phyloP scores from a whole-genome alignment of 2,329 filamentous ascomycete genomes.

The Onygenales sp. region DNA sequence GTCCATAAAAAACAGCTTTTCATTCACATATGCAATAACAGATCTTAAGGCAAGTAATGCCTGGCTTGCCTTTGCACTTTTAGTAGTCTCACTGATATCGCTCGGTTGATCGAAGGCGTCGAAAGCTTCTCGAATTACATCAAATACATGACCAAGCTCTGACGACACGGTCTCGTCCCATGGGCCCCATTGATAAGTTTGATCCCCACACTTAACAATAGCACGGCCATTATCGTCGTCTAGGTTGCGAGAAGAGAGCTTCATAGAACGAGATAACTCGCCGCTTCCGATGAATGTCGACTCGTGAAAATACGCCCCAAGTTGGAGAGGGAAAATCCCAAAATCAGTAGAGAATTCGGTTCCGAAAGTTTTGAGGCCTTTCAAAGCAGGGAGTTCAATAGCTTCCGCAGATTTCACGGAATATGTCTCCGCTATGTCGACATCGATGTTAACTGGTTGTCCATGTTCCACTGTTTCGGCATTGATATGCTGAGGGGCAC shows the following conservation, averaged over 20 bases:
- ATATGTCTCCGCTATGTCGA: conserved; percentile 6
- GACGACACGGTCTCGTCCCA: conserved; percentile 49
- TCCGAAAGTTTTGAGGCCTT: conserved; percentile 41
- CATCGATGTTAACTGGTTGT: conserved; percentile 25
- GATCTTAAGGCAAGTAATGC: conserved; percentile 26
- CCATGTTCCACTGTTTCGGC: conserved; percentile 36
- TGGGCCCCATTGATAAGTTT: conserved; percentile 37
- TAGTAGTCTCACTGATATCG: conserved; percentile 1
- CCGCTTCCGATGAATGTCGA: conserved; percentile 51
- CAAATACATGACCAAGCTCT: conserved; percentile 31
- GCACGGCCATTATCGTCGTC: conserved; percentile 32
- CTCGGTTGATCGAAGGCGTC: conserved; percentile 1
- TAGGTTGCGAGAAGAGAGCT: conserved; percentile 31
- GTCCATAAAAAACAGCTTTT: conserved; percentile 44
- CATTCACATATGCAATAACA: conserved; percentile 41
- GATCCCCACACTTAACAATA: conserved; percentile 26
- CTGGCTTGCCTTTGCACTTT: conserved; percentile 8
- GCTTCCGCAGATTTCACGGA: conserved; percentile 3
- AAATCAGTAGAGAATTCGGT: conserved; percentile 45
- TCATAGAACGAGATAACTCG: conserved; percentile 40
- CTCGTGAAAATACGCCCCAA: conserved; percentile 47
- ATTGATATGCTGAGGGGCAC: conserved; percentile 37
- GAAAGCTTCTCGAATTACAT: conserved; percentile 14
- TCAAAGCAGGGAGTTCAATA: conserved; percentile 2
- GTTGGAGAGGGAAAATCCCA: conserved; percentile 39